Conservation (phyloP, 768 basidiomycete species). For the Russula lepida region DNA sequence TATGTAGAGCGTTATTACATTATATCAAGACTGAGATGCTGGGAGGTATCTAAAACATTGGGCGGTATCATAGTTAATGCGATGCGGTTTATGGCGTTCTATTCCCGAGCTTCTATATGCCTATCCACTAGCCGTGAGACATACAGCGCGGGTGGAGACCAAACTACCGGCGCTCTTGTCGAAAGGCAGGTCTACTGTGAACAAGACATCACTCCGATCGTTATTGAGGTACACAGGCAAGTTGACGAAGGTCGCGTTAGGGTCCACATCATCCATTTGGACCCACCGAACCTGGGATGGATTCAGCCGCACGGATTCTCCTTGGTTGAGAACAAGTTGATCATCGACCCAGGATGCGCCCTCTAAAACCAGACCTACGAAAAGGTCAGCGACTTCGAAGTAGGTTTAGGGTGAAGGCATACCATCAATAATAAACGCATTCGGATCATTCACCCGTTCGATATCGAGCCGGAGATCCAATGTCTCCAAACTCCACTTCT, state of each 20-base stretch:
- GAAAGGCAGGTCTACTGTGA: constrained; percentile 80
- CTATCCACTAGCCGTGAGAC: constrained; percentile 56
- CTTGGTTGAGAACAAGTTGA: constrained; percentile 74
- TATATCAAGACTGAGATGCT: neutral
- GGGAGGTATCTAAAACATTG: neutral
- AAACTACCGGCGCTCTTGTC: constrained; percentile 55
- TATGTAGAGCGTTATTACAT: neutral
- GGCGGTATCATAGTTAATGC: constrained; percentile 2
- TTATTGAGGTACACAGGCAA: constrained; percentile 90
- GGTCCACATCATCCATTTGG: constrained; percentile 42
- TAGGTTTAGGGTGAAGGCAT: constrained; percentile 25
- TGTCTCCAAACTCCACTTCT: constrained; percentile 89
- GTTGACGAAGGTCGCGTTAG: constrained; percentile 46
- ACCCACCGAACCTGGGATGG: constrained; percentile 87
- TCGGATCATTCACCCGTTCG: constrained; percentile 67
- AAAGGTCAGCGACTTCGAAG: constrained; percentile 12
- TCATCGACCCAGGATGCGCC: constrained; percentile 72
- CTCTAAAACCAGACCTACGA: constrained; percentile 72
- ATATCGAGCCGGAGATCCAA: constrained; percentile 73
- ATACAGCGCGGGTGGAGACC: constrained; percentile 84
- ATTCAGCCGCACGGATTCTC: constrained; percentile 66
- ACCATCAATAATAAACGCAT: constrained; percentile 87
- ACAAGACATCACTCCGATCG: constrained; percentile 83
- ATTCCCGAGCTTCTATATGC: neutral
- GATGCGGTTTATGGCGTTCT: neutral